Evolutionary conservation across 2,329 filamentous ascomycete species (phyloP).

Genomic region (Aspergillus candidus): DNA sequence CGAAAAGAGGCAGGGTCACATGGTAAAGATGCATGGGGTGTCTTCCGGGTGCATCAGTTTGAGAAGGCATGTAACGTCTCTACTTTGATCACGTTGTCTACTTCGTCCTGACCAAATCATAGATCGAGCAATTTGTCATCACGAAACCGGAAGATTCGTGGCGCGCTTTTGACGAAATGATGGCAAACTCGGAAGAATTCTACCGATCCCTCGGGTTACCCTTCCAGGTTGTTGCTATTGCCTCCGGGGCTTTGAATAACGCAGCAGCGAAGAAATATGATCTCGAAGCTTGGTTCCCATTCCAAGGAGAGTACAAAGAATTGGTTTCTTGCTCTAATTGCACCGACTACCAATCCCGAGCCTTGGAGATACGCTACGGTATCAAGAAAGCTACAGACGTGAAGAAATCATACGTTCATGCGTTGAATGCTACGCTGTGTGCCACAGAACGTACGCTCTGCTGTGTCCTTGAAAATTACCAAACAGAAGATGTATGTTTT

Average conservation of each 20-base stretch:
- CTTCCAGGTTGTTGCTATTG: constrained; percentile 88
- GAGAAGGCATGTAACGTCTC: constrained; percentile 60
- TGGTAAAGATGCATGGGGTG: constrained; percentile 91
- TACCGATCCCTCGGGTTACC: constrained; percentile 85
- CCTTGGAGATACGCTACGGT: constrained; percentile 87
- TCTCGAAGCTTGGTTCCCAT: constrained; percentile 93
- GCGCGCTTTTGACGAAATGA: constrained; percentile 93
- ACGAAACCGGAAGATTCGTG: constrained; percentile 86
- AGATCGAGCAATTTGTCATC: constrained; percentile 72
- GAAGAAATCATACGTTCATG: constrained; percentile 92
- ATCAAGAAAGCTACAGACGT: constrained; percentile 77
- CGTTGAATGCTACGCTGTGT: constrained; percentile 81
- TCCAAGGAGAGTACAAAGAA: constrained; percentile 97
- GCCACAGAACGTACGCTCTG: constrained; percentile 89
- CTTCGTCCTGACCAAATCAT: constrained; percentile 10
- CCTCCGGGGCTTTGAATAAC: constrained; percentile 92
- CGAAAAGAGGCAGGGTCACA: constrained; percentile 90
- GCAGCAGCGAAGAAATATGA: constrained; percentile 89
- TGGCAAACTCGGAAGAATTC: constrained; percentile 83
- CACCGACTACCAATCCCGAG: constrained; percentile 92
- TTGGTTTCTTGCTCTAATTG: constrained; percentile 97
- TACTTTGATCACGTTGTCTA: neutral
- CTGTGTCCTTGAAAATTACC: constrained; percentile 95
- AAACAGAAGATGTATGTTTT: constrained; percentile 68
- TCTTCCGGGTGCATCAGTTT: constrained; percentile 97